Conservation (phyloP, 1,284 basidiomycete genomes). For the Sphagnurus paluster region DNA sequence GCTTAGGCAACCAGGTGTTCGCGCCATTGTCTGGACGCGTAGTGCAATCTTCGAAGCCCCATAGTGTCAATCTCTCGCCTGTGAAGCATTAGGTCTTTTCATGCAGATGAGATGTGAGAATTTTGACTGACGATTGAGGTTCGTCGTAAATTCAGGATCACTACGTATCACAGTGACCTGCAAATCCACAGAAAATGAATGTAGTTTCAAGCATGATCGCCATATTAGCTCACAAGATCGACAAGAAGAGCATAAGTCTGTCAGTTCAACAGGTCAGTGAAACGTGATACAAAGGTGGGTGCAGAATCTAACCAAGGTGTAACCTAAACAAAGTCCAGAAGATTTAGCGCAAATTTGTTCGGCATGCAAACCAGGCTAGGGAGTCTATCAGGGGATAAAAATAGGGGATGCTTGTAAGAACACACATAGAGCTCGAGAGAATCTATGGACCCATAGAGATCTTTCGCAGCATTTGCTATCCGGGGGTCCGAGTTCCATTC, state of each 20-base stretch:
- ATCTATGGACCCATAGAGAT: conserved; percentile 21
- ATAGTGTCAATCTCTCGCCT: conserved; percentile 19
- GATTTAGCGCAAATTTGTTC: conserved; percentile 16
- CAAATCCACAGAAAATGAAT: neutral
- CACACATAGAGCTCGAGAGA: conserved; percentile 26
- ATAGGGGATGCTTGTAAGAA: neutral
- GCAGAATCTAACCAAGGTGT: conserved; percentile 19
- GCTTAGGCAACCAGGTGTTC: conserved; percentile 17
- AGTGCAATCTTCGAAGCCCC: conserved; percentile 20
- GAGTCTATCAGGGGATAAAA: neutral
- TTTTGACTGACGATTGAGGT: conserved; percentile 14
- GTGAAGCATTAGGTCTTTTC: neutral
- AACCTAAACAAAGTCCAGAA: conserved; percentile 20
- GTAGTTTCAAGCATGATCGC: neutral
- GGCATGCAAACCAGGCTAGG: conserved; percentile 21
- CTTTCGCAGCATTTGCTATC: conserved; percentile 15
- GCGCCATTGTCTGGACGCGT: conserved; percentile 13
- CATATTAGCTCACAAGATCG: conserved; percentile 17
- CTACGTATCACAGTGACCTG: conserved; percentile 21
- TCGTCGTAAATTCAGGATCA: conserved; percentile 19
- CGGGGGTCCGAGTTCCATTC: conserved; percentile 21
- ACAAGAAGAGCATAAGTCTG: conserved; percentile 18
- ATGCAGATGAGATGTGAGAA: neutral
- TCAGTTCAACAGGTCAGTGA: too few relatives aligned
- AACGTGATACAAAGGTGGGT: too few relatives aligned